Base-by-base conservation (phyloP, 805 yeast genomes). In the Priceomyces medius region DNA sequence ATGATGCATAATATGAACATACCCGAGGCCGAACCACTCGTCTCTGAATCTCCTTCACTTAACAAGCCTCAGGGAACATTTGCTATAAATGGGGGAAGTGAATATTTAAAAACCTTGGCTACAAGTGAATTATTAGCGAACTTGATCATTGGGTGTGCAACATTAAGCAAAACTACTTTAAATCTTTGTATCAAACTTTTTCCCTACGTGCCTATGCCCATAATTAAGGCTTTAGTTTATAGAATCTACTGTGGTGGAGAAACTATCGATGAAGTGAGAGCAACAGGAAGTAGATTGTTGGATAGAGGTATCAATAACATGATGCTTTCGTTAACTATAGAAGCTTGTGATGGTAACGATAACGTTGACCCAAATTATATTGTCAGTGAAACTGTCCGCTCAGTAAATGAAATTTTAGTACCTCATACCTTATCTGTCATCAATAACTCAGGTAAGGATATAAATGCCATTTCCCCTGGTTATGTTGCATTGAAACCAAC, bases 321-420 rank as follows among this genome's bases (percentile, higher is more conserved):
- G 95, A 88, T 90, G 96, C 70, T 90, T n/a, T 84, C 95, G 1
- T 79, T 88, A 60, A 88, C 97, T 12, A 89, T 90, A 39, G 98
- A 90, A 65, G 96, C 93, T 42, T 83, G 97, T 40, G 87, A 87
- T 49, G 96, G 96, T 28, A 77, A 76, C 43, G 75, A 78, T 56
- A 70, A 77, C 61, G 69, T 79, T 31, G 81, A 79, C 61, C 80
- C 83, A 27, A 56, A 74, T 31, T 71, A 69, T 47, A 84, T 86
- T 45, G 79, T 85, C 27, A 53, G 63, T 14, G 83, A 82, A 58
- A 85, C 91, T 14, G 71, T 79, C 43, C 68, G 71, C 35, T 85
- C 95, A 9, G 75, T 90, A 38, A 75, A 74, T 35, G 76, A 81
- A 32, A 81, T 88, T 32, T 68, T 85, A 56, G 74, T 77, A 26